Percentiles rank a stretch among this genome's conserved stretches.
Evolutionary conservation across 768 basidiomycete species (phyloP).

Genomic region (Leccinum sublutescens): DNA sequence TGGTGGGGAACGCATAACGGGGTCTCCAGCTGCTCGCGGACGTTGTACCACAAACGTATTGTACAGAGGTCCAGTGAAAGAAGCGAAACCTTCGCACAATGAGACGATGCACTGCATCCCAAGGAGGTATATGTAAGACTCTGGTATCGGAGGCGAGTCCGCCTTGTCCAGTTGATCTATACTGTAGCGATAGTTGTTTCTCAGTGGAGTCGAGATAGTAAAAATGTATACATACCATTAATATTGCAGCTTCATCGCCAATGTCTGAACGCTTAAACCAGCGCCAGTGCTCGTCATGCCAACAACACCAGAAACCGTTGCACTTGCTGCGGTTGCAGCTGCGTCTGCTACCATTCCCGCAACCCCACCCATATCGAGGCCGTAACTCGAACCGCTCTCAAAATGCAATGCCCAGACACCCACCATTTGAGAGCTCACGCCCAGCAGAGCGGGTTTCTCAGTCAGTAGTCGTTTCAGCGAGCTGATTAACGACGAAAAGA

Average conservation of each 20-base stretch:
- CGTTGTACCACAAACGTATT: conserved; percentile 65
- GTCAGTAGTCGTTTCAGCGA: conserved; percentile 85
- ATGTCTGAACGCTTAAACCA: conserved; percentile 69
- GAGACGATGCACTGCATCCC: conserved; percentile 85
- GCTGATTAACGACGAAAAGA: conserved; percentile 76
- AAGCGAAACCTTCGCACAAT: conserved; percentile 81
- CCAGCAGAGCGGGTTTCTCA: conserved; percentile 84
- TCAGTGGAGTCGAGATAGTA: background rate
- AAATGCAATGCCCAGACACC: conserved; percentile 63
- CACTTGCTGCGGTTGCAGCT: conserved; percentile 79
- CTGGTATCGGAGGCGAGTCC: conserved; percentile 90
- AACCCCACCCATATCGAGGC: conserved; percentile 62
- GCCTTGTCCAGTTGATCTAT: conserved; percentile 99
- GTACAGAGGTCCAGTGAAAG: conserved; percentile 74
- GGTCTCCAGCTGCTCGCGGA: conserved; percentile 59
- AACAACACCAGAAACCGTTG: conserved; percentile 79
- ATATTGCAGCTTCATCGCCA: conserved; percentile 87
- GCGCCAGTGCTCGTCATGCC: conserved; percentile 76
- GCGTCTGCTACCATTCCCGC: conserved; percentile 83
- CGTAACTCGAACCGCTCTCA: conserved; percentile 39
- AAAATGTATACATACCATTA: conserved; percentile 57
- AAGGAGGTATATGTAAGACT: conserved; percentile 90
- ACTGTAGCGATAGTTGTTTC: conserved; percentile 40
- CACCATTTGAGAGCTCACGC: conserved; percentile 74
- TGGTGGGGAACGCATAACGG: conserved; percentile 68